phyloP scores from a whole-genome alignment of 1,284 basidiomycete species.

The Ustilago bromivora region DNA sequence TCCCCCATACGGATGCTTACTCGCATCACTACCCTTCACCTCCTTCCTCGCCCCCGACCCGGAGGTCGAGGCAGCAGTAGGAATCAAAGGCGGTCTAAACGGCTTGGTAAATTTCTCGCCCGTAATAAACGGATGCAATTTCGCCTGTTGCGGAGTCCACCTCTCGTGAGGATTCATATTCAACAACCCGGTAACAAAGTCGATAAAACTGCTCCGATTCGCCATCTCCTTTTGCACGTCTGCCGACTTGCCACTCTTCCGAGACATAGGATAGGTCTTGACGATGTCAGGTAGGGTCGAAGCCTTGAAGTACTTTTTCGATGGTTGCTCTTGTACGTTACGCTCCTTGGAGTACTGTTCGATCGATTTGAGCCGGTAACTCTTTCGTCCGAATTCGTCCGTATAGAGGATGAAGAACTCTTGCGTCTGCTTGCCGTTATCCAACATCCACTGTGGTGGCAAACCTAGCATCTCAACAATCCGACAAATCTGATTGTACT shows the following conservation, averaged over 20 bases:
- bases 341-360: conserved; percentile 97
- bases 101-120: conserved; percentile 83
- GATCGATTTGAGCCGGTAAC: conserved; percentile 87
- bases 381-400: conserved; percentile 86
- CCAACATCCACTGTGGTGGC: conserved; percentile 92
- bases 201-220: conserved; percentile 92
- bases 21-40: conserved; percentile 59
- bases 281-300: conserved; percentile 94
- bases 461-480: conserved; percentile 98
- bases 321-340: conserved; percentile 93
- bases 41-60: conserved; percentile 11
- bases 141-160: conserved; percentile 97
- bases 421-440: conserved; percentile 91
- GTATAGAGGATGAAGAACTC: conserved; percentile 90
- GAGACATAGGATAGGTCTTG: conserved; percentile 90
- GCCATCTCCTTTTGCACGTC: conserved; percentile 97
- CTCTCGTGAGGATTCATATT: conserved; percentile 93
- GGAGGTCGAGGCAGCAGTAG: conserved; percentile 17
- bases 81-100: conserved; percentile 66
- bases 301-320: conserved; percentile 98
- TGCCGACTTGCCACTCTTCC: conserved; percentile 80
- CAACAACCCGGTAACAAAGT: conserved; percentile 94
- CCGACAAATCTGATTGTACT: conserved; percentile 96
- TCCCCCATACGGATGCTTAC: conserved; percentile 94
- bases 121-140: conserved; percentile 96